Base-by-base conservation (phyloP, 1,284 basidiomycete species). In the Apiotrichum laibachii region DNA sequence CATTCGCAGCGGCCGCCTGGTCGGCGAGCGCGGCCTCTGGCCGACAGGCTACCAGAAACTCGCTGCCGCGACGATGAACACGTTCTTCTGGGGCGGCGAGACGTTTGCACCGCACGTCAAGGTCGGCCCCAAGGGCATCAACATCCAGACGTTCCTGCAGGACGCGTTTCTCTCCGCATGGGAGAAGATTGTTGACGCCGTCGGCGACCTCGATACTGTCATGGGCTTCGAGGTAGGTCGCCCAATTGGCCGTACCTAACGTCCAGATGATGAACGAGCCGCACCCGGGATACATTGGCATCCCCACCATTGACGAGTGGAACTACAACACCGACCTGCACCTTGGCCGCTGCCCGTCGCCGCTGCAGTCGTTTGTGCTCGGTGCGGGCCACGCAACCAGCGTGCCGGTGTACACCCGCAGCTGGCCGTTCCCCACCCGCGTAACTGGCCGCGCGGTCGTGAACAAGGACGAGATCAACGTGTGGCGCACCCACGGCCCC, bases 261-360 rank as follows among this genome's bases (percentile, higher is more conserved):
- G 16, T 50, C 39, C 60, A 92, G 89, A 84, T 91, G 73, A 88
- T 97, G 84, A 99, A 99, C 70, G 95, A 99, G 77, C 95, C 95
- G 0, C 94, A 99, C 78, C 83, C 88, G 69, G 96, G 95, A 26
- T 96, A 93, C 71, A 86, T 96, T 61, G 85, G 88, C 57, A 80
- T 95, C 4, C 81, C 85, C 44, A 91, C 90, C 3, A 83, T 97
- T 53, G 86, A 97, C 68, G 81, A 81, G 35, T 98, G 91, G 79
- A 77, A 97, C 76, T 93, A 96, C 77, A 92, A 91, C 64, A 96
- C 93, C 12, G 93, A 98, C 71, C 83, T 99, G 8, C 92, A 97
- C 69, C 83, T 97, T 33, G 86, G 87, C 16, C 82, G 87, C 72
- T 86, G 88, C 70, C 90, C 91, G 18, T 87, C 88, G 11, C 85